Evolutionary conservation across 768 basidiomycete genomes (phyloP).

Genomic region (Mycena venus): DNA sequence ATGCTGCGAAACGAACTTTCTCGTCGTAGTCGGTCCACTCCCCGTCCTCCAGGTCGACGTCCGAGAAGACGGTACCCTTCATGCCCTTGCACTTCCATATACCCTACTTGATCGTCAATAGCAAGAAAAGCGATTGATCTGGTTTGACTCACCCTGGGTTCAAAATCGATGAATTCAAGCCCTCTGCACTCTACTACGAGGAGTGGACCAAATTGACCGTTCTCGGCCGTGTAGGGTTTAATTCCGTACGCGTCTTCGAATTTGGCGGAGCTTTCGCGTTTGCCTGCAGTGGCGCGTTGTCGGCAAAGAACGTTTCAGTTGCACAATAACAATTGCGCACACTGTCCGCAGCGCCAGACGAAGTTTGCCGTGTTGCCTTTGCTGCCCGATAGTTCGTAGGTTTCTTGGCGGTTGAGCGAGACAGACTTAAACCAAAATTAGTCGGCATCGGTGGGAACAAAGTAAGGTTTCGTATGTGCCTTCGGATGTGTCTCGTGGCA

Average conservation of each 20-base stretch:
- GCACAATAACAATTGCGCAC: slow-evolving; percentile 47
- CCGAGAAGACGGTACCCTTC: slow-evolving; percentile 68
- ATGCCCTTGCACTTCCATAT: slow-evolving; percentile 81
- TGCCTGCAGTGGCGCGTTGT: slow-evolving; percentile 55
- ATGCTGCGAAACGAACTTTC: slow-evolving; percentile 64
- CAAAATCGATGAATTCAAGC: slow-evolving; percentile 84
- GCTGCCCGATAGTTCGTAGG: slow-evolving; percentile 72
- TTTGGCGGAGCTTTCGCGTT: slow-evolving; percentile 85
- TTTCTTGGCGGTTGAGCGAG: slow-evolving; percentile 61
- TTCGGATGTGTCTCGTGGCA: slow-evolving; percentile 86
- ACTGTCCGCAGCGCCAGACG: slow-evolving; percentile 84
- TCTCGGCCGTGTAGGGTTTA: slow-evolving; percentile 71
- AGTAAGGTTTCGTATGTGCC: no score
- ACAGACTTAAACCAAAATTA: no score
- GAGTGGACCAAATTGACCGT: slow-evolving; percentile 73
- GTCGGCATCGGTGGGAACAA: no score
- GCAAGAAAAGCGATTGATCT: background rate
- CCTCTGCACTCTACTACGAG: slow-evolving; percentile 85
- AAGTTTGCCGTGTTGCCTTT: slow-evolving; percentile 82
- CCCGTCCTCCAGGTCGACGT: slow-evolving; percentile 74
- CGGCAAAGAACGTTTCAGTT: background rate
- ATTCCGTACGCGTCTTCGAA: slow-evolving; percentile 69
- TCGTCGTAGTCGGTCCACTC: slow-evolving; percentile 95
- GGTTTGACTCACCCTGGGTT: slow-evolving; percentile 68
- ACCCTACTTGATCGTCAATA: slow-evolving; percentile 63